Evolutionary conservation across 768 basidiomycete genomes (phyloP), one percentile per base, ranked within the genome.

Genomic region (Pleurotus giganteus): DNA sequence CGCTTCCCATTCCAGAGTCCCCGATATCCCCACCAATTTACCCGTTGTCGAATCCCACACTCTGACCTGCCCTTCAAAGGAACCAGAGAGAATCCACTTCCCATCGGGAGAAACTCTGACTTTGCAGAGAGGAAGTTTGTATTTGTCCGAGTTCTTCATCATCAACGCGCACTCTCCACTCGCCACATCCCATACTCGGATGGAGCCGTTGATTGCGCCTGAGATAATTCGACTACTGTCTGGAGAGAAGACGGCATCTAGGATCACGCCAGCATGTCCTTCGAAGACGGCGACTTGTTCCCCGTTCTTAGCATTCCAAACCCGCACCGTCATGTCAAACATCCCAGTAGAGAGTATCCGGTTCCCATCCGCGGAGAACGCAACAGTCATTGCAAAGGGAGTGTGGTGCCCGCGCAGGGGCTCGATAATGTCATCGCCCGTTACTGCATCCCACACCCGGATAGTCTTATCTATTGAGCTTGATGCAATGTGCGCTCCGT

Each of bases 301-400:
- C 6, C 66, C 68, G 29, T 69, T 58, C 42, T 60, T 54, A 32
- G 58, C 39, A 31, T 64, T 58, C 57, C 63, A 68, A 32, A 69
- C 44, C 11, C 60, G 60, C 15, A 62, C 44, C 8, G 57, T 59
- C 43, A 37, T 49, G 54, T 63, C 62, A 42, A 32, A 17, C 7
- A n/a, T 6, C 7, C 31, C 31, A 32, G 6, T 6, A 13, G 31
- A 32, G 31, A 32, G 5, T 6, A 32, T 32, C 31, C 31, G 5
- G 13, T 5, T 32, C 31, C 31, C 31, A 13, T 32, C 31, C 6
- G 5, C 5, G 13, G 31, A 32, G 31, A 32, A 32, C 13, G 31
- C 5, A 5, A 32, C 31, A 32, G 31, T 13, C 13, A 13, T 32
- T 13, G 13, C 31, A 32, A 32, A 32, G 6, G 31, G 31, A n/a